Base-by-base conservation (phyloP, 805 yeast genomes). In the Wickerhamomyces alni region DNA sequence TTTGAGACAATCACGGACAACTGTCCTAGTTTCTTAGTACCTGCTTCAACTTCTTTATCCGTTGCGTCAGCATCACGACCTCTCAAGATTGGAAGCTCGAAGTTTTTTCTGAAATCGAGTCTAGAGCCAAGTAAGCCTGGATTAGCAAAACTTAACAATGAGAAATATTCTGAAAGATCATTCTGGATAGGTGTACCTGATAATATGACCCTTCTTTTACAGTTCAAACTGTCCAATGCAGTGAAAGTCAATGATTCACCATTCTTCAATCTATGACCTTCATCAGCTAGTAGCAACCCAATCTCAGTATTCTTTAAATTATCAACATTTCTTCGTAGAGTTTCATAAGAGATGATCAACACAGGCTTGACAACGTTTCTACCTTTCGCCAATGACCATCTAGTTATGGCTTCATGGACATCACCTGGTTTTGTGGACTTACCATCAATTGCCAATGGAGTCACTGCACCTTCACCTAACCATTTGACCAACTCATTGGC, bases 121-220 rank as follows among this genome's bases (percentile, higher is more conserved):
- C 95, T 74, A 2, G 95, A 70, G 0, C 99, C 99, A 33, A 93
- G 65, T 29, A 87, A 72, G 0, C 96, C 96, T 0, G 99, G 99
- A 57, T 91, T 93, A 8, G 98, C 95, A 66, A 91, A 91, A 52
- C 81, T 86, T 44, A 93, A 66, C 37, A 91, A 64, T 1, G 98
- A 86, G 56, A 88, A 93, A 63, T 91, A 91, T 62, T 91, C 99
- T 0, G 95, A 82, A 27, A 91, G 67, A 65, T 91, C 98, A 53
- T 91, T 91, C 60, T 91, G 99, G 47, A 91, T 89, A 1, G 99
- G 99, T 0, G 99, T 91, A 29, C 99, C 99, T 1, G 96, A 87
- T 17, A 91, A 65, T 47, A 91, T 91, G 8, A 91, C 97, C 42
- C 99, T 72, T 53, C 99, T 70, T 36, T 82, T 79, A 57, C 95